phyloP scores from a whole-genome alignment of 2,329 filamentous ascomycete genomes.

The Penicillium sp. region DNA sequence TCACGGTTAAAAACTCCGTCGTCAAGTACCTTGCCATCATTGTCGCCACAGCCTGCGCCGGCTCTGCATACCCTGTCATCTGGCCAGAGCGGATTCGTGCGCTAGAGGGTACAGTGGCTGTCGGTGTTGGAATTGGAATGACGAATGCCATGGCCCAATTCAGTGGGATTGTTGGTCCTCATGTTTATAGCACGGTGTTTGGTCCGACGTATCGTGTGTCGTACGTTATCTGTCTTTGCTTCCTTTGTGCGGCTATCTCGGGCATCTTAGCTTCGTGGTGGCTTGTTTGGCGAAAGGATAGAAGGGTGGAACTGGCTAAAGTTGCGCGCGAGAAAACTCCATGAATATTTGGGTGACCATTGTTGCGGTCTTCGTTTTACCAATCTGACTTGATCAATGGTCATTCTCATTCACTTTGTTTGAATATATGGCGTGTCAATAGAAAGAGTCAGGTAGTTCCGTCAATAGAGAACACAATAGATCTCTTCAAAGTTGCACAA shows the following conservation, averaged over 20 bases:
- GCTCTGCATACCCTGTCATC: conserved; percentile 45
- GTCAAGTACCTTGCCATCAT: conserved; percentile 40
- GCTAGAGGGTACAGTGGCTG: conserved; percentile 40
- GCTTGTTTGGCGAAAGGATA: conserved; percentile 23
- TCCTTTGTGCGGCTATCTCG: conserved; percentile 30
- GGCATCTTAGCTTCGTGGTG: conserved; percentile 28
- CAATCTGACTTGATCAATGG: neutral
- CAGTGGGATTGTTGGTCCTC: conserved; percentile 42
- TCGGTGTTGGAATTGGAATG: conserved; percentile 42
- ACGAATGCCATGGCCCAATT: conserved; percentile 47
- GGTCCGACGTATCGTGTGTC: conserved; percentile 39
- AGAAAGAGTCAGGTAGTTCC: no score
- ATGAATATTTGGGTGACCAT: neutral
- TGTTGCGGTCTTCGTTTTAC: neutral
- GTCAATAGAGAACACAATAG: no score
- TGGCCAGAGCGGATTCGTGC: conserved; percentile 46
- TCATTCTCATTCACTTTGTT: no score
- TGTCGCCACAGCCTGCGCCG: conserved; percentile 36
- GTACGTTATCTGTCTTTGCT: conserved; percentile 38
- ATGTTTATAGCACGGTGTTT: conserved; percentile 42
- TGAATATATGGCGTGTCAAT: no score
- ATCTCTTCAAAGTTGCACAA: no score
- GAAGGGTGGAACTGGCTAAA: conserved; percentile 3
- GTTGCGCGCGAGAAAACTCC: neutral
- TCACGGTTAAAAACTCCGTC: conserved; percentile 33